These are phyloP conservation scores for Leucocoprinus birnbaumii DNA, from an alignment of 768 basidiomycete species.

Conservation along the genomic window DNA sequence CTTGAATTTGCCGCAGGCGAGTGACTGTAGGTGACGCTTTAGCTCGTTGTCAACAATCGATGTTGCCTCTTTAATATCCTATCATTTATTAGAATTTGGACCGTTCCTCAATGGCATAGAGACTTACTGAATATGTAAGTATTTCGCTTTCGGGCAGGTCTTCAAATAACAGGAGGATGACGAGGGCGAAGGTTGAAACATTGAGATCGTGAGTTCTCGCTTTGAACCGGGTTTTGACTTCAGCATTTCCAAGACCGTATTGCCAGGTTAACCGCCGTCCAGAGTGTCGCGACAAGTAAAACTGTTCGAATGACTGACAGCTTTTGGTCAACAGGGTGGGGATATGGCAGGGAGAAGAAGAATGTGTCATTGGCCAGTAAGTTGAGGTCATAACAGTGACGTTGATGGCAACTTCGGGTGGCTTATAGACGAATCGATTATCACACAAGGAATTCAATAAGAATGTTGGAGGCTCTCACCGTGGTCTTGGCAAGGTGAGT, in stretches of 20 bases:
- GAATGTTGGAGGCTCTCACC: constrained; percentile 41
- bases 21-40: constrained; percentile 89
- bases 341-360: constrained; percentile 61
- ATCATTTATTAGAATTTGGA: not conserved
- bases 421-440: constrained; percentile 38
- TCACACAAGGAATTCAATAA: constrained; percentile 6
- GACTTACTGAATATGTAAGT: constrained; percentile 71
- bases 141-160: constrained; percentile 61
- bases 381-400: constrained; percentile 96
- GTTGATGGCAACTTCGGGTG: constrained; percentile 73
- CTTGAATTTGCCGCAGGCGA: constrained; percentile 94
- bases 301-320: constrained; percentile 79
- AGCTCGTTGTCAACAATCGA: constrained; percentile 74
- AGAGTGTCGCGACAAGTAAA: constrained; percentile 86
- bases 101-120: not conserved
- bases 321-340: constrained; percentile 61
- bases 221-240: constrained; percentile 83
- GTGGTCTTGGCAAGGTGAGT: constrained; percentile 52
- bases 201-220: constrained; percentile 83
- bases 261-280: constrained; percentile 94
- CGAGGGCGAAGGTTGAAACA: constrained; percentile 84
- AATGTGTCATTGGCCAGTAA: constrained; percentile 87
- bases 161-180: constrained; percentile 88
- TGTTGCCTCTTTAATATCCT: constrained; percentile 86
- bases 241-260: constrained; percentile 84